Conservation (phyloP, 169 alveolate genomes). For the Plasmodium adleri region DNA sequence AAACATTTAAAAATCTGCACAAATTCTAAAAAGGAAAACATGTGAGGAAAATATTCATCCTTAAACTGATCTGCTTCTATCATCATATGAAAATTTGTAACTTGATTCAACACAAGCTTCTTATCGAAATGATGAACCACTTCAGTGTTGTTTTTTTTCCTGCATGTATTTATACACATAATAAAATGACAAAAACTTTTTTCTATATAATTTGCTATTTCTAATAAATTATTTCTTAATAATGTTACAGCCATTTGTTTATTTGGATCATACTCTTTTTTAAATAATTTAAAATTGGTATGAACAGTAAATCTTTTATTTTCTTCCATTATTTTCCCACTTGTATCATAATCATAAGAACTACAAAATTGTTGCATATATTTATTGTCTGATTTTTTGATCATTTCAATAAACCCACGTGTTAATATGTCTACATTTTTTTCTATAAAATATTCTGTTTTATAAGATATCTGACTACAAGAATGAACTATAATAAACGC, state of each 20-base stretch:
- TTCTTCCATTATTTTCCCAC: slow-evolving; percentile 43
- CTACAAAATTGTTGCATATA: slow-evolving; percentile 41
- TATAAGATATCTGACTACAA: slow-evolving; percentile 7
- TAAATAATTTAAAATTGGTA: slow-evolving; percentile 19
- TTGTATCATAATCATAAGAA: slow-evolving; percentile 22
- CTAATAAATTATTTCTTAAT: slow-evolving; percentile 29
- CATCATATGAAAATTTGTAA: slow-evolving; percentile 14
- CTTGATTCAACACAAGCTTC: slow-evolving; percentile 12
- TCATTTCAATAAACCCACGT: slow-evolving; percentile 16
- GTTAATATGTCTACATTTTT: slow-evolving; percentile 53
- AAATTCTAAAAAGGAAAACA: slow-evolving; percentile 30
- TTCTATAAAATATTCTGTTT: slow-evolving; percentile 17
- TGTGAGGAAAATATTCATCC: slow-evolving; percentile 31
- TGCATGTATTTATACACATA: slow-evolving; percentile 32
- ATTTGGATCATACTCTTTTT: slow-evolving; percentile 20
- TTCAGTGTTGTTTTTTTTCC: not conserved
- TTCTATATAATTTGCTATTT: slow-evolving; percentile 21
- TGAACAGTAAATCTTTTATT: slow-evolving; percentile 52
- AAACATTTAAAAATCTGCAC: slow-evolving; percentile 4
- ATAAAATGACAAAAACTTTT: slow-evolving; percentile 58
- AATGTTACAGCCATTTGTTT: slow-evolving; percentile 53
- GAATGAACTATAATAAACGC: slow-evolving; percentile 36
- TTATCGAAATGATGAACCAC: slow-evolving; percentile 8
- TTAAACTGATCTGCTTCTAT: slow-evolving; percentile 17
- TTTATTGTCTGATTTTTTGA: slow-evolving; percentile 41